Percentiles rank a stretch among this genome's conserved stretches.
phyloP scores from a whole-genome alignment of 2,329 filamentous ascomycete species.

The Geosmithia flava region DNA sequence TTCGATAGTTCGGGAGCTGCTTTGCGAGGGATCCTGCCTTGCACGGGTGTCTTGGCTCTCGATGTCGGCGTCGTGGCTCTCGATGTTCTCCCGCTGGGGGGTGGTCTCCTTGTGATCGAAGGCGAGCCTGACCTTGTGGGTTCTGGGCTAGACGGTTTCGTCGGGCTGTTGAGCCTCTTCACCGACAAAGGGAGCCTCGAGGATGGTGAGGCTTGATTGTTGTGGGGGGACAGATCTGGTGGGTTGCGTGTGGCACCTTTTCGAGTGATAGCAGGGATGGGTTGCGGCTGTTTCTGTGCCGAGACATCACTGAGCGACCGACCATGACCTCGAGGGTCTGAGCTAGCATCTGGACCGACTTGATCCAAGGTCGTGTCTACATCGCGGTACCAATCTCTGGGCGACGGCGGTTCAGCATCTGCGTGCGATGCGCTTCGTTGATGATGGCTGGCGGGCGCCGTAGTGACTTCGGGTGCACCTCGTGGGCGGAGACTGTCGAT shows the following conservation, averaged over 20 bases:
- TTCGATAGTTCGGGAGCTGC: conserved; percentile 30
- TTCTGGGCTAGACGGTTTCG: conserved; percentile 32
- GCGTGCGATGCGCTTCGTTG: conserved; percentile 43
- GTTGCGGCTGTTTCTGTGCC: conserved; percentile 17
- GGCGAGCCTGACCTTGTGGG: conserved; percentile 47
- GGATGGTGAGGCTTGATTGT: conserved; percentile 15
- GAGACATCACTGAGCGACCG: conserved; percentile 52
- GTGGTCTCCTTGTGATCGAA: conserved; percentile 27
- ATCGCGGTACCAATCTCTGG: conserved; percentile 52
- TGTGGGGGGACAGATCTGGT: conserved; percentile 8
- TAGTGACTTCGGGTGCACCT: conserved; percentile 60
- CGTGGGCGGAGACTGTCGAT: conserved; percentile 41
- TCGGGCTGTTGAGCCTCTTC: conserved; percentile 29
- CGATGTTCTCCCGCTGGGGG: conserved; percentile 25
- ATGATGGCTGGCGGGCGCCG: conserved; percentile 29
- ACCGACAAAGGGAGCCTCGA: conserved; percentile 35
- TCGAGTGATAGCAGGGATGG: conserved; percentile 14
- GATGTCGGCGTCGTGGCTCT: conserved; percentile 22
- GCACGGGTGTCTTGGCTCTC: conserved; percentile 28
- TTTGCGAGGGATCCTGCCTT: conserved; percentile 18
- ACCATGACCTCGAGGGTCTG: conserved; percentile 19
- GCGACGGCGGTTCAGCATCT: conserved; percentile 48
- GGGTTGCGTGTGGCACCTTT: conserved; percentile 16
- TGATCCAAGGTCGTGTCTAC: conserved; percentile 12
- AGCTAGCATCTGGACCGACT: conserved; percentile 8